phyloP scores from a whole-genome alignment of 441 rosid species.

The Mallotus japonicus region DNA sequence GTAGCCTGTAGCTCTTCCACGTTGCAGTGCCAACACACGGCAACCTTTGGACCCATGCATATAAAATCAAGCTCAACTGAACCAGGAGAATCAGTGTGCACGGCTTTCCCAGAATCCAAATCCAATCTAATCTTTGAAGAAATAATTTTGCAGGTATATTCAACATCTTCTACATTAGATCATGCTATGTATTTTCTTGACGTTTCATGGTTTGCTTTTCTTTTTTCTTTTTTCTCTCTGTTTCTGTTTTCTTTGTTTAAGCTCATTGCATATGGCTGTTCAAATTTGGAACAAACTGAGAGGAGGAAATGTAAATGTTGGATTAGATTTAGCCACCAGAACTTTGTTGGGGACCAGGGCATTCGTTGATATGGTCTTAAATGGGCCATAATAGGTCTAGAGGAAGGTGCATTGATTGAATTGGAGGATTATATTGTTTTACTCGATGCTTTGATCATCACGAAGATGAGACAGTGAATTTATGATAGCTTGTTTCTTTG shows the following conservation, averaged over 20 bases:
- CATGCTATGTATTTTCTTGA: not conserved
- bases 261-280: not conserved
- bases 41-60: constrained; percentile 2
- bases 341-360: not conserved
- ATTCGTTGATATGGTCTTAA: not conserved
- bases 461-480: too few relatives aligned
- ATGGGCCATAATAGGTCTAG: not conserved
- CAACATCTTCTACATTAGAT: not conserved
- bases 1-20: not conserved
- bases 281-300: not conserved
- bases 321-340: too few relatives aligned
- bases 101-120: constrained; percentile 12
- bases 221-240: not conserved
- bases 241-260: too few relatives aligned
- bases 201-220: not conserved
- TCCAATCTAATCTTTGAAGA: constrained; percentile 3
- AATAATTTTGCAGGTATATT: constrained; percentile 8
- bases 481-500: too few relatives aligned
- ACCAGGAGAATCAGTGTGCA: not conserved
- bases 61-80: not conserved
- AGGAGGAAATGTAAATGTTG: not conserved
- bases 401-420: not conserved
- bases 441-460: not conserved
- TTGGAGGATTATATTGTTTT: not conserved
- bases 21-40: constrained; percentile 1